A percentile compares a stretch with the other conserved stretches of the same genome.
These are phyloP conservation scores for Hyphodiscus hymeniophilus DNA, from an alignment of 495 filamentous ascomycete genomes.

Conservation along the genomic window DNA sequence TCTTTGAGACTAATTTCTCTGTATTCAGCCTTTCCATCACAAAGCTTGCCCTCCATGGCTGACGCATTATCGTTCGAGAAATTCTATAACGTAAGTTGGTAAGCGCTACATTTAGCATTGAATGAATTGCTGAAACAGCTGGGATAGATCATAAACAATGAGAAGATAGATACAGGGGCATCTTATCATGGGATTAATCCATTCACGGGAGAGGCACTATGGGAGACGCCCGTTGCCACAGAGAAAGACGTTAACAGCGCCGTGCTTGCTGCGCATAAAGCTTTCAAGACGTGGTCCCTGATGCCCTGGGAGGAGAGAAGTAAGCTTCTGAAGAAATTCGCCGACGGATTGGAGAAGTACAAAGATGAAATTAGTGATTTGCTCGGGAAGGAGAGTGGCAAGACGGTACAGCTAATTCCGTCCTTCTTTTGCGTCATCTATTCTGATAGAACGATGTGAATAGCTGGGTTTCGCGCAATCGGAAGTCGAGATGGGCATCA, in stretches of 20 bases:
- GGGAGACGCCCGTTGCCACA: constrained; percentile 42
- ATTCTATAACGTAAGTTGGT: no score
- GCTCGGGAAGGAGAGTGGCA: constrained; percentile 47
- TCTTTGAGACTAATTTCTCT: no score
- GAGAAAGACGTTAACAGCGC: constrained; percentile 47
- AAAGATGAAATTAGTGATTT: constrained; percentile 36
- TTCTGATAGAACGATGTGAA: not conserved
- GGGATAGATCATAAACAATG: constrained; percentile 38
- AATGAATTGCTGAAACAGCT: no score
- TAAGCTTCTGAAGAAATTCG: constrained; percentile 36
- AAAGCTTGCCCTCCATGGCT: no score
- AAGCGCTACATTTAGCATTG: no score
- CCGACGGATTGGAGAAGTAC: constrained; percentile 35
- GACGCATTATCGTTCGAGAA: no score
- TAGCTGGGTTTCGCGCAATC: not conserved
- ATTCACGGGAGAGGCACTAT: constrained; percentile 34
- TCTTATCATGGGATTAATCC: constrained; percentile 40
- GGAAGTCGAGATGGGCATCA: no score
- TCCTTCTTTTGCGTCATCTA: no score
- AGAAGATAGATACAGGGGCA: constrained; percentile 25
- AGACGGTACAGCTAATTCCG: constrained; percentile 31
- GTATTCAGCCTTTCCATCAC: no score
- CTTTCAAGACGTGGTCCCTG: constrained; percentile 44
- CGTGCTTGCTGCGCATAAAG: constrained; percentile 36
- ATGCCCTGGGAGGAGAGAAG: constrained; percentile 40